phyloP scores from a whole-genome alignment of 139 green algal genomes.

The Picochlorum sp. region DNA sequence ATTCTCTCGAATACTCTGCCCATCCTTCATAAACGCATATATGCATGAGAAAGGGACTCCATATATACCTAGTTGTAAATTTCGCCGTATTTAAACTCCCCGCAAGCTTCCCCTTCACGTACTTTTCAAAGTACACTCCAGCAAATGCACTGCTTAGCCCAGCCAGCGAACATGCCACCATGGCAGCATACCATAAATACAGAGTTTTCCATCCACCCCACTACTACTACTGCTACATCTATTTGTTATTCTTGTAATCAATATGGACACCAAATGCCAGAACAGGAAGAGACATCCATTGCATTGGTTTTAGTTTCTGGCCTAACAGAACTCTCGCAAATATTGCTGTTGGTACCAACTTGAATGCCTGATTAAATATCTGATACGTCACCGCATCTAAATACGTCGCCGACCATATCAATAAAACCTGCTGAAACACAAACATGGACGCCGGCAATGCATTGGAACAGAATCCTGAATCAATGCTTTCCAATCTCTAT shows the following conservation, averaged over 20 bases:
- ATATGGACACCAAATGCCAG: conserved; percentile 33
- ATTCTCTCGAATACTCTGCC: conserved; percentile 10
- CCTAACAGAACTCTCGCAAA: conserved; percentile 49
- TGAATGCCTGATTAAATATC: conserved; percentile 52
- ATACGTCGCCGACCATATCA: conserved; percentile 43
- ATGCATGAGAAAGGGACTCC: conserved; percentile 30
- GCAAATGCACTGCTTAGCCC: conserved; percentile 48
- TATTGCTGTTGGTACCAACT: conserved; percentile 50
- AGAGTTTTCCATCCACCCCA: background rate
- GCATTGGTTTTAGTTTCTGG: conserved; percentile 35
- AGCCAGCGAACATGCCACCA: conserved; percentile 36
- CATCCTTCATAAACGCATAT: conserved; percentile 24
- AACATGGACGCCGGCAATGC: conserved; percentile 45
- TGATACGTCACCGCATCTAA: conserved; percentile 54
- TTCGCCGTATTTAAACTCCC: conserved; percentile 41
- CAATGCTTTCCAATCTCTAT: background rate
- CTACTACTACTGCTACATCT: background rate
- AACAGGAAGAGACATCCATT: conserved; percentile 52
- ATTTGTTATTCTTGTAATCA: conserved; percentile 37
- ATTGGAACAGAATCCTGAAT: conserved; percentile 31
- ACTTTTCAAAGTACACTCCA: conserved; percentile 24
- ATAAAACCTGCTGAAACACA: conserved; percentile 51
- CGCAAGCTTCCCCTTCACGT: conserved; percentile 42
- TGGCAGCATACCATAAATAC: conserved; percentile 28
- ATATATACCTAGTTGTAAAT: conserved; percentile 45